Base-by-base conservation (phyloP, 495 filamentous ascomycete genomes). In the Cladorrhinum samala region DNA sequence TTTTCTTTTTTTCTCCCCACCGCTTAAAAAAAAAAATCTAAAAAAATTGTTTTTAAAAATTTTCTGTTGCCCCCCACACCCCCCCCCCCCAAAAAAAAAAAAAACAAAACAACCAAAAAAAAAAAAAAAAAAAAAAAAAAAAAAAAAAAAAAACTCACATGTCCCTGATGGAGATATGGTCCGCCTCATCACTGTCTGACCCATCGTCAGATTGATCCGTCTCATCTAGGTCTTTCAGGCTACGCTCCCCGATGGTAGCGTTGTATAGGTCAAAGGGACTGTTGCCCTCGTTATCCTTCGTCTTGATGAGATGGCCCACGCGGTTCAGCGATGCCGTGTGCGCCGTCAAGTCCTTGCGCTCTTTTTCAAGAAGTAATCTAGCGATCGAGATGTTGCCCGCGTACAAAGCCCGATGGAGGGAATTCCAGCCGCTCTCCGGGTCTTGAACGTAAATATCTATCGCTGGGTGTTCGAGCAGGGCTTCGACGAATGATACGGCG, bases 251-350 rank as follows among this genome's bases (percentile, higher is more conserved):
- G 49, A 96, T 90, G 11, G 89, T 92, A 19, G 85, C 80, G 43
- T 84, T 85, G 58, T 93, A 96, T 14, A 97, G 74, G 64, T 97
- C 92, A 54, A 96, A 94, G 0, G 93, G 91, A 52, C 90, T 95
- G 59, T 92, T 87, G 16, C 94, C 94, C 66, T 96, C 91, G 43
- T 86, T 84, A 59, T 98, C 93, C 66, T 98, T 98, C 47, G 93
- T 85, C 70, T 95, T 96, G 58, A 96, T 92, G 21, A 96, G 70
- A 25, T 82, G 82, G 19, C 79, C 81, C 9, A 78, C 72, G 25
- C 68, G 65, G 30, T 64, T 57, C n/a, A 75, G 43, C 18, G 68
- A 67, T 39, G 66, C 71, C 2, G 72, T 72, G 24, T 74, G 68
- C 37, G 72, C 76, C 1, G 78, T 78, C 41, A 83, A 73, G 58